Conservation (phyloP, 495 filamentous ascomycete species). For the Talaromyces stipitatus region DNA sequence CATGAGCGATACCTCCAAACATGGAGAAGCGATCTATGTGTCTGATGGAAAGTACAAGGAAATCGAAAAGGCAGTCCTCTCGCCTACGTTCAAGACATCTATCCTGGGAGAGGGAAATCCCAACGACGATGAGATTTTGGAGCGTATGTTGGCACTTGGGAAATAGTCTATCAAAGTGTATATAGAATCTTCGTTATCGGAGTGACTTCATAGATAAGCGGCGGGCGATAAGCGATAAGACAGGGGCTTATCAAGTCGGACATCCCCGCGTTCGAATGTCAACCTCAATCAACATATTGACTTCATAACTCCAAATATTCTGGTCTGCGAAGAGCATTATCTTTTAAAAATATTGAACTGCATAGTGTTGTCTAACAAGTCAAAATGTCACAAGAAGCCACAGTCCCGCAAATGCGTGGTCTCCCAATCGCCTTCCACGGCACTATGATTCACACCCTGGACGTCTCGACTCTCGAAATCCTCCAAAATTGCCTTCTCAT, state of each 20-base stretch:
- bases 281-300: not conserved
- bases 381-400: slow-evolving; percentile 3
- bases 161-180: not conserved
- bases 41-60: slow-evolving; percentile 29
- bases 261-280: not conserved
- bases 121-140: slow-evolving; percentile 1
- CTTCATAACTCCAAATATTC: not conserved
- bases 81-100: not conserved
- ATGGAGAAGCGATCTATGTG: slow-evolving; percentile 33
- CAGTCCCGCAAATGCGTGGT: slow-evolving; percentile 10
- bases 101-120: not conserved
- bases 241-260: not conserved
- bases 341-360: no score
- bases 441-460: slow-evolving; percentile 43
- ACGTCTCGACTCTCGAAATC: slow-evolving; percentile 33
- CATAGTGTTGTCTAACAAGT: no score
- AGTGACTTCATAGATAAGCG: not conserved
- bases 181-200: no score
- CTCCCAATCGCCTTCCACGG: slow-evolving; percentile 40
- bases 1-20: slow-evolving; percentile 22
- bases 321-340: not conserved
- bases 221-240: not conserved
- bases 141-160: not conserved
- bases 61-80: slow-evolving; percentile 22
- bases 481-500: slow-evolving; percentile 39